A percentile compares a stretch with the other conserved stretches of the same genome.
Conservation (phyloP, 768 basidiomycete species). For the Lactarius sp. region DNA sequence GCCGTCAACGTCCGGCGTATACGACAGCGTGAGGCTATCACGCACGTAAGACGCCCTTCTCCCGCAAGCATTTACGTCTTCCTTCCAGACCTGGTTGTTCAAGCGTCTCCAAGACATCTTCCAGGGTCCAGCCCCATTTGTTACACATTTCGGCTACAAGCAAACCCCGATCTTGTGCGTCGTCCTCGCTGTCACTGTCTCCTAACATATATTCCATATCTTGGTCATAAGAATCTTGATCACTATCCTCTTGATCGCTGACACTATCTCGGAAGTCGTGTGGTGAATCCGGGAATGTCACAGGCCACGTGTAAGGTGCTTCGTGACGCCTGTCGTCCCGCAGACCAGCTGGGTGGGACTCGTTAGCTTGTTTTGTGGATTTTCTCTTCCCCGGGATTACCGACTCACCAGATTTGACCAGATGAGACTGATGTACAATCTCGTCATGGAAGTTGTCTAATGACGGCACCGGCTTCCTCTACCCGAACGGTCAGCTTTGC, state of each 20-base stretch:
- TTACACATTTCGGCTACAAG: constrained; percentile 23
- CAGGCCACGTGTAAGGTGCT: constrained; percentile 19
- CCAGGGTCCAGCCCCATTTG: constrained; percentile 24
- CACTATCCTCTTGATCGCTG: constrained; percentile 24
- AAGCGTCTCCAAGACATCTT: constrained; percentile 23
- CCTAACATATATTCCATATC: constrained; percentile 19
- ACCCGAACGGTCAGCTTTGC: background rate
- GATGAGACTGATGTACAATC: constrained; percentile 4
- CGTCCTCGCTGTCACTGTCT: constrained; percentile 21
- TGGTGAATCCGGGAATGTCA: constrained; percentile 12
- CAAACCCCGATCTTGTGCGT: constrained; percentile 15
- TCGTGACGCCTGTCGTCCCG: constrained; percentile 11
- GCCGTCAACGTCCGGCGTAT: constrained; percentile 14
- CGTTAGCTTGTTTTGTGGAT: constrained; percentile 8
- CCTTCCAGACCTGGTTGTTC: constrained; percentile 19
- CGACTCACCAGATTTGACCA: constrained; percentile 13
- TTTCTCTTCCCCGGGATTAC: background rate
- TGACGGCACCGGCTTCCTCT: constrained; percentile 24
- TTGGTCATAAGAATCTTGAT: constrained; percentile 21
- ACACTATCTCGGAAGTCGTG: constrained; percentile 16
- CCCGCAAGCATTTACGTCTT: constrained; percentile 24
- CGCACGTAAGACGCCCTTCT: constrained; percentile 23
- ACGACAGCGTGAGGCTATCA: constrained; percentile 19
- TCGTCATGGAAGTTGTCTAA: constrained; percentile 19
- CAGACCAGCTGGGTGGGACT: constrained; percentile 8